Evolutionary conservation across 2,329 filamentous ascomycete species (phyloP).

Genomic region (Hymenoscyphus scutula): DNA sequence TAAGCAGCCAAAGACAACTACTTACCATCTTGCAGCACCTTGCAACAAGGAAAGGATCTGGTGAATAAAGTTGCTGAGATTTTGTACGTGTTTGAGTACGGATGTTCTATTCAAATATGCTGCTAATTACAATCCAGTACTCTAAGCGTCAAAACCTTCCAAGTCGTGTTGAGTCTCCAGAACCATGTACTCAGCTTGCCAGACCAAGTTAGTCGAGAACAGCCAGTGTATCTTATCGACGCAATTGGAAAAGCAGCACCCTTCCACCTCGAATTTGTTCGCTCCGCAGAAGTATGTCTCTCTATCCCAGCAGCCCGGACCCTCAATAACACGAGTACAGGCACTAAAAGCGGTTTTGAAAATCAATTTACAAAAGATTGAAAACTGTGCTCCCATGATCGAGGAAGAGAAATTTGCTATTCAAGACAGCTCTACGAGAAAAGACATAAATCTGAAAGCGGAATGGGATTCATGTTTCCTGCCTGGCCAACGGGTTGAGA

Average conservation of each 20-base stretch:
- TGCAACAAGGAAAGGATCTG: constrained; percentile 14
- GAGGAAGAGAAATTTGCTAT: constrained; percentile 33
- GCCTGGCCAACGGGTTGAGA: constrained; percentile 35
- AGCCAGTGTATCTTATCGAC: constrained; percentile 36
- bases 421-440: constrained; percentile 26
- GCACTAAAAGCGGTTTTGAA: constrained; percentile 32
- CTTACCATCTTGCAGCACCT: background rate
- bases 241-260: constrained; percentile 29
- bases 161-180: constrained; percentile 28
- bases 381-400: constrained; percentile 25
- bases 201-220: constrained; percentile 33
- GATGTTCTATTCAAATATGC: background rate
- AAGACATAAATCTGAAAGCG: constrained; percentile 25
- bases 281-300: constrained; percentile 25
- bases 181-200: constrained; percentile 26
- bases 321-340: constrained; percentile 3
- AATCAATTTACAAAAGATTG: constrained; percentile 26
- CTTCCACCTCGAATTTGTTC: constrained; percentile 37
- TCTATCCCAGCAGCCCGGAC: background rate
- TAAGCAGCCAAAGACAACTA: background rate
- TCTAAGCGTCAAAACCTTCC: constrained; percentile 30
- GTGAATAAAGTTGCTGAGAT: constrained; percentile 15
- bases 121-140: background rate
- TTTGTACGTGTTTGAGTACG: constrained; percentile 13
- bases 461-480: constrained; percentile 32